These are phyloP conservation scores for Chamaecrista fasciculata DNA, from an alignment of 306 rosid species.

Conservation along the genomic window DNA sequence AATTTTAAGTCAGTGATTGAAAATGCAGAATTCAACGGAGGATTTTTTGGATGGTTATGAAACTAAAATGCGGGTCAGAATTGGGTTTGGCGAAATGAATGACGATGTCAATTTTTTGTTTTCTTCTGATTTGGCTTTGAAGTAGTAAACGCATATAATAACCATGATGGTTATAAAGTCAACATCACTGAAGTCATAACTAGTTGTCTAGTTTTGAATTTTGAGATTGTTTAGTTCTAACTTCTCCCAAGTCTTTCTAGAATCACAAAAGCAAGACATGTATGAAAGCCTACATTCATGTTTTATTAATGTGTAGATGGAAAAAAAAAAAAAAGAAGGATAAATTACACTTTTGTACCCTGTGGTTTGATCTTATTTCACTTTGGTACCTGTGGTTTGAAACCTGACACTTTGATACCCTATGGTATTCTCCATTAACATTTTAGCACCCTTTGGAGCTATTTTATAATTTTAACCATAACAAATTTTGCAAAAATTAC, in stretches of 20 bases:
- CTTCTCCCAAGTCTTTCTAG: not conserved
- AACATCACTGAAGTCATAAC: conserved; percentile 16
- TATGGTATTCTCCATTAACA: no score
- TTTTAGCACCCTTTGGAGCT: no score
- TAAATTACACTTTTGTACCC: no score
- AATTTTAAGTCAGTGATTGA: not conserved
- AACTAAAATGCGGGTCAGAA: conserved; percentile 2
- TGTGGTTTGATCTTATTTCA: no score
- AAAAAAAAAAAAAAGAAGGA: no score
- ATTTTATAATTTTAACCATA: no score
- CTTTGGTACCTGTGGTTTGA: no score
- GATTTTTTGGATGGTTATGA: not conserved
- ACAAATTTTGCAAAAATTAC: no score
- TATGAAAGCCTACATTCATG: not conserved
- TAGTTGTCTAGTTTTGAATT: conserved; percentile 10
- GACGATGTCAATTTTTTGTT: not conserved
- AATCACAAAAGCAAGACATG: not conserved
- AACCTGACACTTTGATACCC: no score
- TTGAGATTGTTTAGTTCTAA: not conserved
- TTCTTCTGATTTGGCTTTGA: conserved; percentile 1
- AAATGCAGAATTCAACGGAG: conserved; percentile 25
- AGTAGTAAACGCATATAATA: conserved; percentile 7
- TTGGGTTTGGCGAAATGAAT: not conserved
- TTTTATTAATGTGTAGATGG: no score
- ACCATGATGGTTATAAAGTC: conserved; percentile 16